phyloP scores from a whole-genome alignment of 805 yeast species.

The Candida tammaniensis region DNA sequence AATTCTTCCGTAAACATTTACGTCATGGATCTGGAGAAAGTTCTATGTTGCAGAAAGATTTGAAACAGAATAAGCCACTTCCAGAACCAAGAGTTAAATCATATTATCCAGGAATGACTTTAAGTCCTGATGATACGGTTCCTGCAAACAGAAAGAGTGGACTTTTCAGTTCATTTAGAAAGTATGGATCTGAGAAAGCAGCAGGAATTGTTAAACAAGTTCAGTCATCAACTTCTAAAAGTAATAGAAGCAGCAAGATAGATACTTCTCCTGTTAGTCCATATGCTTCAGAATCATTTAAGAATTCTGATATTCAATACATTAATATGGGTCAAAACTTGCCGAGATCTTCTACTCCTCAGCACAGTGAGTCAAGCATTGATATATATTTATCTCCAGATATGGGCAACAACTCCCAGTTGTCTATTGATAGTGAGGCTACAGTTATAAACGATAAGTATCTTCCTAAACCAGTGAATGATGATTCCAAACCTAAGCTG shows the following conservation, averaged over 20 bases:
- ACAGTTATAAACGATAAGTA: conserved; percentile 25
- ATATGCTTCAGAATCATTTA: conserved; percentile 7
- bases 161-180: conserved; percentile 37
- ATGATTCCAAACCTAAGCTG: conserved; percentile 16
- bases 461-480: conserved; percentile 20
- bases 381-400: too few species aligned
- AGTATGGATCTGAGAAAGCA: conserved; percentile 39
- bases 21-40: conserved; percentile 42
- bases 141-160: conserved; percentile 26
- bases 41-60: conserved; percentile 8
- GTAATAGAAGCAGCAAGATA: conserved; percentile 10
- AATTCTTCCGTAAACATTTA: conserved; percentile 61
- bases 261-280: conserved; percentile 16
- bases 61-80: conserved; percentile 6
- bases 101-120: conserved; percentile 15
- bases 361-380: not conserved
- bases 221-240: conserved; percentile 10
- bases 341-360: conserved; percentile 5
- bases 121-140: conserved; percentile 13
- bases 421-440: too few species aligned
- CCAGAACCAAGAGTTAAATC: conserved; percentile 12
- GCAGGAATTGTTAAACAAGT: conserved; percentile 35
- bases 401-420: too few species aligned
- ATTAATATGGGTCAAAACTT: conserved; percentile 12
- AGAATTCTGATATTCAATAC: conserved; percentile 6